phyloP scores from a whole-genome alignment of 768 basidiomycete species.

The Leccinum rimulosum region DNA sequence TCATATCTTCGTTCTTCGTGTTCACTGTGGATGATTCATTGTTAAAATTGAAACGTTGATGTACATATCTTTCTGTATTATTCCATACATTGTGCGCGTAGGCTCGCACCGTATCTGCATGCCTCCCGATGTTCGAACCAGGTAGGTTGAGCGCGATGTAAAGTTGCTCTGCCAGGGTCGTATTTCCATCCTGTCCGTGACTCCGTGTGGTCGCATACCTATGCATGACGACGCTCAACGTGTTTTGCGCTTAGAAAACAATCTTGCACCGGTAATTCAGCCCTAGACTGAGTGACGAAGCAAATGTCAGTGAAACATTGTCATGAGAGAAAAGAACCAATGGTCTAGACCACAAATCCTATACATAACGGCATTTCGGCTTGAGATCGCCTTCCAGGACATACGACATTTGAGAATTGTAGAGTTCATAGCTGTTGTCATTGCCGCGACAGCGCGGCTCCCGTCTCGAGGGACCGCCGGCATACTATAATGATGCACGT shows the following conservation, averaged over 20 bases:
- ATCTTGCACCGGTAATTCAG: too few relatives aligned
- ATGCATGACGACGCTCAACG: too few relatives aligned
- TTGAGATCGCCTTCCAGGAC: background rate
- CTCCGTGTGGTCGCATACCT: too few relatives aligned
- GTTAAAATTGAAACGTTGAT: background rate
- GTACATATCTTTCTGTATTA: background rate
- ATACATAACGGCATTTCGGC: background rate
- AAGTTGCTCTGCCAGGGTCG: too few relatives aligned
- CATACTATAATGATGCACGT: background rate
- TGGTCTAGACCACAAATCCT: background rate
- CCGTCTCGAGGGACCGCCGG: background rate
- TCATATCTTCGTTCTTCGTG: constrained; percentile 14
- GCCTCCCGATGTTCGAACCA: too few relatives aligned
- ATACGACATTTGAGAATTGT: background rate
- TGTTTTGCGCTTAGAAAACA: too few relatives aligned
- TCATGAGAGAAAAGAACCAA: background rate
- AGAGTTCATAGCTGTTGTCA: background rate
- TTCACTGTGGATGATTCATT: constrained; percentile 1
- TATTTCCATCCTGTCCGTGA: too few relatives aligned
- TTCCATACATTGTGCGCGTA: too few relatives aligned
- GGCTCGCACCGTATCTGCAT: too few relatives aligned
- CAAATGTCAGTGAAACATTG: background rate
- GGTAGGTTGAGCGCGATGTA: too few relatives aligned
- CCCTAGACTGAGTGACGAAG: background rate
- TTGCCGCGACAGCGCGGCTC: background rate